Evolutionary conservation across 495 filamentous ascomycete species (phyloP).

Genomic region (Pyrenopolyporus hunteri): DNA sequence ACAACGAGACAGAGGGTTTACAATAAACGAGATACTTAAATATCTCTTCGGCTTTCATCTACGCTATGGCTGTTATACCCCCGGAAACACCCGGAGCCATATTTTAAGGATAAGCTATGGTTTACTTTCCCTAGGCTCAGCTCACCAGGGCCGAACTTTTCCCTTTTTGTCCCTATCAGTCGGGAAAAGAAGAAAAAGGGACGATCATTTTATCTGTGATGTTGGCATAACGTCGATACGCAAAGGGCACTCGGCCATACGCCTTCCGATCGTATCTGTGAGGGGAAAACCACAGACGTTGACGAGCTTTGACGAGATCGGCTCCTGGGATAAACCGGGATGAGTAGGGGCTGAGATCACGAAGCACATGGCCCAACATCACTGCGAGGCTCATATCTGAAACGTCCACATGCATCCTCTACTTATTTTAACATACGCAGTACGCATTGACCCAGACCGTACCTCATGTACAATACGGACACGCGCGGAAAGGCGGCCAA

Average conservation of each 20-base stretch:
- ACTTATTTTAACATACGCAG: background rate
- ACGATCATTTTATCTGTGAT: background rate
- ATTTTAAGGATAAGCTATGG: background rate
- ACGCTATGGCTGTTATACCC: background rate
- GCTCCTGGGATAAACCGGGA: conserved; percentile 26
- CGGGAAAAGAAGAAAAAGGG: background rate
- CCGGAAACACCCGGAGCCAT: background rate
- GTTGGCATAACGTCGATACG: background rate
- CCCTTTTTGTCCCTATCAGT: background rate
- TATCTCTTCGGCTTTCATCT: conserved; percentile 1
- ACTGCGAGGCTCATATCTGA: conserved; percentile 23
- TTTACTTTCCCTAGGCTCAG: background rate
- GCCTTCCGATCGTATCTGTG: background rate
- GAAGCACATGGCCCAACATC: conserved; percentile 6
- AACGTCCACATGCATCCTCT: conserved; percentile 16
- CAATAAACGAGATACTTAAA: background rate
- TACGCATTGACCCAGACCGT: conserved; percentile 11
- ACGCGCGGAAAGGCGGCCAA: too few species aligned
- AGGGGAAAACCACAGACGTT: conserved; percentile 6
- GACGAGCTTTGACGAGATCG: conserved; percentile 13
- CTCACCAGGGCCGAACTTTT: background rate
- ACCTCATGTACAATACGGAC: too few species aligned
- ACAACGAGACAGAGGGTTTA: background rate
- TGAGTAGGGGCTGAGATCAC: conserved; percentile 4
- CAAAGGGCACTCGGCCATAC: background rate